Base-by-base conservation (phyloP, 2,329 filamentous ascomycete genomes). In the Fusarium denticulatum region DNA sequence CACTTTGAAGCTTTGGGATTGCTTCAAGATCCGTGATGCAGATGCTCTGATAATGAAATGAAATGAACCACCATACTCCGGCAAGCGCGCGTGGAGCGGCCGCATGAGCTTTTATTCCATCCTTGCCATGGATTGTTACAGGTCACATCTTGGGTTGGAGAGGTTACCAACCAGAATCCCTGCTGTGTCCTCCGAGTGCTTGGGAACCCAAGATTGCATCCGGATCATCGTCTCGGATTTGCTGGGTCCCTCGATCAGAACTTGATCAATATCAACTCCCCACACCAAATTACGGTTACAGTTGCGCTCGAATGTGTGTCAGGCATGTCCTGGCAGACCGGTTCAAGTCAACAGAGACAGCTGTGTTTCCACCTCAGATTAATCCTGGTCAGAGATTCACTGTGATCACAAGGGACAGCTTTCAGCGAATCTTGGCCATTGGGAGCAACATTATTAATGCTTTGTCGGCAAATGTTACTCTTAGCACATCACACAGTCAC, bases 141-240 rank as follows among this genome's bases (percentile, higher is more conserved):
- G 60, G 72, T 75, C 75, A 76, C 65, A 77, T 78, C 75, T 67
- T 56, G 52, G 59, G 26, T 64, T 47, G 57, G 69, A 43, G 67
- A 47, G 59, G 57, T 58, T 60, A 53, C 67, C 74, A 75, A 76
- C 69, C 71, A 69, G 57, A 59, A 66, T 52, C 75, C 67, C 64
- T 75, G 72, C 28, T 56, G 42, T 43, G 40, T 46, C 64, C 64
- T 76, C 76, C 76, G 61, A 63, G 67, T 73, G 69, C 56, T 75
- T 73, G 76, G 76, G 60, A 76, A 53, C 64, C 30, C 20, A 68
- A 77, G 76, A 78, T 73, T 72, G 67, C 68, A 63, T 73, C 73
- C 67, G 60, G 71, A 76, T 76, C 69, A 67, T 72, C 39, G 58
- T 72, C 60, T 71, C 57, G 59, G 65, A 49, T 73, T 65, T 64